Percentiles rank a stretch among this genome's conserved stretches.
Evolutionary conservation across 495 filamentous ascomycete genomes (phyloP).

Genomic region (Aspergillus haitiensis): DNA sequence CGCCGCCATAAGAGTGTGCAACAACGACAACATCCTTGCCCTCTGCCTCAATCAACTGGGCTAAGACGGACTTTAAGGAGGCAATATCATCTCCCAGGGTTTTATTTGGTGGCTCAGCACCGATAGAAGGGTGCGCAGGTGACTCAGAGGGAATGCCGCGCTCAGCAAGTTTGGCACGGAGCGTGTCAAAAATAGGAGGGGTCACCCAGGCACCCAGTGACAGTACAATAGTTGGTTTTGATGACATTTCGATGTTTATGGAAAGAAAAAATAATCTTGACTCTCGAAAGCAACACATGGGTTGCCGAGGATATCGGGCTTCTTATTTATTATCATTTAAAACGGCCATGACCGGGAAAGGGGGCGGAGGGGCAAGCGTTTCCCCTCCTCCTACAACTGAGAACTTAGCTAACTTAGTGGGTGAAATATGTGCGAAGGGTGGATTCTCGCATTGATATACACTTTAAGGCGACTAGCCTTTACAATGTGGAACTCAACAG

Average conservation of each 20-base stretch:
- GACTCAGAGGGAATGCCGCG: conserved; percentile 37
- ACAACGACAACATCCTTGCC: conserved; percentile 50
- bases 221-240: conserved; percentile 47
- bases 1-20: conserved; percentile 53
- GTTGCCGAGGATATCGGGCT: neutral
- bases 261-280: neutral
- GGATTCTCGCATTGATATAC: too few relatives aligned
- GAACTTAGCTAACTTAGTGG: neutral
- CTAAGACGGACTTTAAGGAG: conserved; percentile 28
- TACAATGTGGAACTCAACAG: too few relatives aligned
- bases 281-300: neutral
- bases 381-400: neutral
- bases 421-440: neutral
- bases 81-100: conserved; percentile 37
- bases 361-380: neutral
- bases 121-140: conserved; percentile 45
- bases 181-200: conserved; percentile 34
- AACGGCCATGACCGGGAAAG: neutral
- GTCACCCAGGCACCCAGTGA: conserved; percentile 51
- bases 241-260: conserved; percentile 18
- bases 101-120: conserved; percentile 41
- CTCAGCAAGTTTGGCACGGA: conserved; percentile 35
- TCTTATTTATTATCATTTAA: neutral
- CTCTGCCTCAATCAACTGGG: conserved; percentile 31
- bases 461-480: too few relatives aligned